Percentiles rank a stretch among this genome's conserved stretches.
Conservation (phyloP, 2,329 filamentous ascomycete species). For the Epichloe elymi region DNA sequence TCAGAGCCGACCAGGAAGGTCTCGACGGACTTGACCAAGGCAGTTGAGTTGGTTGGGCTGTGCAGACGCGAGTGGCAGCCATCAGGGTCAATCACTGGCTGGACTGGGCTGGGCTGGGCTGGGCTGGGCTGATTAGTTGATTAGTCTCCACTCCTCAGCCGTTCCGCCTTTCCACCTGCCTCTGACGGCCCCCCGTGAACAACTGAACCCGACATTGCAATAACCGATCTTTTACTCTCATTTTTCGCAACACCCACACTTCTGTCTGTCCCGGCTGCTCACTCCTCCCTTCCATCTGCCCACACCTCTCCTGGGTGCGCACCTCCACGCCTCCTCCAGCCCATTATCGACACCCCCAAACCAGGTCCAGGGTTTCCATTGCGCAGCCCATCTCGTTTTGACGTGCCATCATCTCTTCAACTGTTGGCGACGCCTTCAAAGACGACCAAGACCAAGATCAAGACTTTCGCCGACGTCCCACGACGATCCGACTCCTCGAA, state of each 20-base stretch:
- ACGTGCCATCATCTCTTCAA: conserved; percentile 5
- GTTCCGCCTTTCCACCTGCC: not conserved
- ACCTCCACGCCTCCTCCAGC: conserved; percentile 26
- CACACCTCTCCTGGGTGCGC: conserved; percentile 22
- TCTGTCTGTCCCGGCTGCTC: conserved; percentile 8
- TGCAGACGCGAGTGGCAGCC: too few relatives aligned
- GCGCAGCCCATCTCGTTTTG: conserved; percentile 7
- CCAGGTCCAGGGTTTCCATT: conserved; percentile 17
- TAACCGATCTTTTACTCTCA: not conserved
- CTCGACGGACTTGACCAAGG: too few relatives aligned
- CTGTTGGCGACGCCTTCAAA: conserved; percentile 5
- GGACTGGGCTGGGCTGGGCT: too few relatives aligned
- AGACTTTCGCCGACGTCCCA: conserved; percentile 1
- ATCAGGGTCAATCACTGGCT: too few relatives aligned
- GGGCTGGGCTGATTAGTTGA: not conserved
- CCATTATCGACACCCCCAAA: conserved; percentile 29
- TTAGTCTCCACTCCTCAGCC: not conserved
- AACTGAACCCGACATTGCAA: conserved; percentile 1
- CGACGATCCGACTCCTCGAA: conserved; percentile 2
- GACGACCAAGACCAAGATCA: conserved; percentile 1
- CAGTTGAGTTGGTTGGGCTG: too few relatives aligned
- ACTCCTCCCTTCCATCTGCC: conserved; percentile 17
- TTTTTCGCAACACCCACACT: conserved; percentile 5
- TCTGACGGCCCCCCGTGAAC: not conserved
- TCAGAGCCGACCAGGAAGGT: too few relatives aligned